Percentiles rank a stretch among this genome's conserved stretches.
These are phyloP conservation scores for Eutrema japonicum DNA, from an alignment of 345 rosid species.

Conservation along the genomic window DNA sequence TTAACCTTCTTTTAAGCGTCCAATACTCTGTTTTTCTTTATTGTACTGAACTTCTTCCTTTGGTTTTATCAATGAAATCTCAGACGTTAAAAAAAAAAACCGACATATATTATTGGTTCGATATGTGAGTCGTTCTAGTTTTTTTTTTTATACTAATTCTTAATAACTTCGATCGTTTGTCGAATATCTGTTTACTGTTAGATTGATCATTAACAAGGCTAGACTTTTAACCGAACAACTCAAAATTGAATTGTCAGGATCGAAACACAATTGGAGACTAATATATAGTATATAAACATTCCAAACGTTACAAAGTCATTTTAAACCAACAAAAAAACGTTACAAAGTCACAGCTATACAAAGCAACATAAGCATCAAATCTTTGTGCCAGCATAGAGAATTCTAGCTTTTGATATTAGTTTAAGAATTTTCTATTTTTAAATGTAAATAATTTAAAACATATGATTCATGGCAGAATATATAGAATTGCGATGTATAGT, in stretches of 20 bases:
- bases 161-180: background rate
- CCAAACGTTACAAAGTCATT: background rate
- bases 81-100: no score
- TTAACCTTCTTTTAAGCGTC: no score
- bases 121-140: background rate
- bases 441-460: conserved; percentile 5
- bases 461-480: conserved; percentile 23
- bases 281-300: background rate
- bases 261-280: background rate
- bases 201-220: background rate
- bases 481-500: conserved; percentile 22
- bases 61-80: no score
- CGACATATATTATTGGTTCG: background rate
- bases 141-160: no score
- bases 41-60: no score
- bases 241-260: background rate
- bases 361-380: conserved; percentile 38
- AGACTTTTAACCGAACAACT: background rate
- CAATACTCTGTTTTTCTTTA: no score
- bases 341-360: background rate
- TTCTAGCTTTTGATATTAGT: conserved; percentile 25
- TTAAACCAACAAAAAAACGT: no score
- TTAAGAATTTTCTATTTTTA: background rate
- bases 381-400: conserved; percentile 38
- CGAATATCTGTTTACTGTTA: background rate